Evolutionary conservation across 345 rosid species (phyloP).

Genomic region (Brassica cretica): DNA sequence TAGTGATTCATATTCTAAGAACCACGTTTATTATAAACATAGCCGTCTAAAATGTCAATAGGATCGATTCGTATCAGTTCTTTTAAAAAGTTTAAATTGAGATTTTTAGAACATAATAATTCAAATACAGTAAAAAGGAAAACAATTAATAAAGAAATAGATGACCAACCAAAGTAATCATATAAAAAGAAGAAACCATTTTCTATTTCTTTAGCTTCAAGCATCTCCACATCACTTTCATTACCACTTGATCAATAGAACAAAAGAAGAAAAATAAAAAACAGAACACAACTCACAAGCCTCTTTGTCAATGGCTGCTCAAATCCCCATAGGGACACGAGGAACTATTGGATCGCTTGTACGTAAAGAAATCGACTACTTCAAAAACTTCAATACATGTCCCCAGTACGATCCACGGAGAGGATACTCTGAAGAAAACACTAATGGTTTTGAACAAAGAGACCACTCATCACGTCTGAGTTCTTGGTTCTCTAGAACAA

Average conservation of each 20-base stretch:
- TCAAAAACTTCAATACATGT: constrained; percentile 45
- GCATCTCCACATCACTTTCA: constrained; percentile 30
- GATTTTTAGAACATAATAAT: constrained; percentile 15
- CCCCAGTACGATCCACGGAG: constrained; percentile 15
- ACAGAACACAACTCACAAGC: constrained; percentile 21
- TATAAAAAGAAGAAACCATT: neutral
- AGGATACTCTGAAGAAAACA: neutral
- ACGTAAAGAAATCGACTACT: constrained; percentile 73
- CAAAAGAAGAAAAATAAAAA: constrained; percentile 26
- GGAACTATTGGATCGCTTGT: constrained; percentile 84
- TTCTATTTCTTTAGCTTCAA: constrained; percentile 28
- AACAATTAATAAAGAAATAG: constrained; percentile 7
- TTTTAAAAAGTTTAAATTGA: neutral
- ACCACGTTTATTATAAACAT: neutral
- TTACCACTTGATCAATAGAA: constrained; percentile 30
- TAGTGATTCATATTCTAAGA: constrained; percentile 5
- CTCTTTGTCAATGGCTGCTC: constrained; percentile 44
- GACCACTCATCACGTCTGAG: constrained; percentile 43
- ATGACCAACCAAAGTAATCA: constrained; percentile 36
- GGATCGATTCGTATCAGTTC: neutral
- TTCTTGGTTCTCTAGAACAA: constrained; percentile 53
- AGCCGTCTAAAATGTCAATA: constrained; percentile 2
- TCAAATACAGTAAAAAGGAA: neutral
- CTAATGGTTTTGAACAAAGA: constrained; percentile 11
- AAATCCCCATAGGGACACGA: constrained; percentile 68